phyloP scores from a whole-genome alignment of 306 rosid genomes.

The Citrullus colocynthis region DNA sequence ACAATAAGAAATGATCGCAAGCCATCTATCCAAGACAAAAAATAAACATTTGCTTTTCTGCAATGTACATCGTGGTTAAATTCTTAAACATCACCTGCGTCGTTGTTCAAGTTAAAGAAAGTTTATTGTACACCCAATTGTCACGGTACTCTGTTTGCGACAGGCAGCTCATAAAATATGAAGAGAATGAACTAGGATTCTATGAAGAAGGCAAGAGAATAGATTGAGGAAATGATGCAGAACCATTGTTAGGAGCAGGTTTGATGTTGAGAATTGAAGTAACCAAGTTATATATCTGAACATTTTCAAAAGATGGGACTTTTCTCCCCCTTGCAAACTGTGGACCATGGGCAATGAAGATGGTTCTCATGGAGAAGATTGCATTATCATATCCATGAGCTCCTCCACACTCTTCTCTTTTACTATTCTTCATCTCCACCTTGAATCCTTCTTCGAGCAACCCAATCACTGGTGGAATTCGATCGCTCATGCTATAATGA shows the following conservation, averaged over 20 bases:
- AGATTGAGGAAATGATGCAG: conserved; percentile 45
- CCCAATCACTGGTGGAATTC: conserved; percentile 73
- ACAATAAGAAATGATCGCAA: neutral
- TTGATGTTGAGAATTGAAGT: conserved; percentile 65
- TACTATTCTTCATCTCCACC: conserved; percentile 58
- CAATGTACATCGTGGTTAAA: neutral
- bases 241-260: conserved; percentile 86
- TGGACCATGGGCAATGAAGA: conserved; percentile 93
- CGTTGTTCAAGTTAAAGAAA: neutral
- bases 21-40: neutral
- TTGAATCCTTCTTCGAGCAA: conserved; percentile 70
- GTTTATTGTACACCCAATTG: neutral
- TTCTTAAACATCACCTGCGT: neutral
- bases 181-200: neutral
- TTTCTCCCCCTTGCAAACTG: conserved; percentile 73
- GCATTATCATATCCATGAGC: conserved; percentile 92
- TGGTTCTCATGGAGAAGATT: conserved; percentile 84
- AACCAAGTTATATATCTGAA: conserved; percentile 80
- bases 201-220: conserved; percentile 48
- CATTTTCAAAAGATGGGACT: conserved; percentile 86
- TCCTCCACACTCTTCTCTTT: conserved; percentile 73
- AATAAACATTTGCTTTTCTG: neutral
- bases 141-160: neutral
- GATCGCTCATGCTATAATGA: conserved; percentile 50
- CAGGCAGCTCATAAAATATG: neutral